Evolutionary conservation across 176 grass and related monocot species (phyloP), one percentile per base, ranked within the genome.

Genomic region (Musa troglodytarum): DNA sequence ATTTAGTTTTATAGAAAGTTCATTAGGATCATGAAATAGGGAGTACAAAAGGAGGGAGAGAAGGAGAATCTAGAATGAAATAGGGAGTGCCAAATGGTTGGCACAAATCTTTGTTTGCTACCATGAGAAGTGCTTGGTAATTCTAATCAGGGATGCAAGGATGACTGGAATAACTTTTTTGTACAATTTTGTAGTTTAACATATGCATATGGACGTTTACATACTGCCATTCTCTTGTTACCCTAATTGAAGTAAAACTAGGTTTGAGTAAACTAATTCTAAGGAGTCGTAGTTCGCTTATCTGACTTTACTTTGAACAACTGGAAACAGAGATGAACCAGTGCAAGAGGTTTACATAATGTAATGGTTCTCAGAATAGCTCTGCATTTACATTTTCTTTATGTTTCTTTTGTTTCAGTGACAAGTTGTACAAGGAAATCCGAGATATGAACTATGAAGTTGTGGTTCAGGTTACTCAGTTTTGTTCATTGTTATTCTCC

Each of bases 381-480:
- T 79, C 23, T 54, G 22, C 13, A 54, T 80, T 82, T 58, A 70
- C 74, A n/a, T 67, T 50, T 51, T 25, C 17, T 70, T 2, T 54
- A 4, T 68, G 1, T 20, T 86, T 78, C 53, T 64, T 82, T 77
- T 67, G 72, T 84, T 83, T 77, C 86, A 98, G 94, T 53, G 90
- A 97, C 73, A 97, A 97, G 77, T 87, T 97, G 81, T 97, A 88
- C 86, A 97, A 90, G 85, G 93, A 97, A 83, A 97, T 90, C 69
- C 83, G 93, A 66, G 93, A 97, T 73, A 85, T 97, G 72, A 93
- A 93, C 82, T 97, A 92, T 86, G 90, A 97, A 88, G 93, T 97
- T 70, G 93, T 97, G 64, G 90, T 97, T 83, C 90, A 97, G 93
- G 90, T 93, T 91, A 3, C 17, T 49, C 79, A 52, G 28, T 66